A percentile compares a stretch with the other conserved stretches of the same genome.
Conservation (phyloP, 192 early-diverging fungal species). For the Coemansia sp. region DNA sequence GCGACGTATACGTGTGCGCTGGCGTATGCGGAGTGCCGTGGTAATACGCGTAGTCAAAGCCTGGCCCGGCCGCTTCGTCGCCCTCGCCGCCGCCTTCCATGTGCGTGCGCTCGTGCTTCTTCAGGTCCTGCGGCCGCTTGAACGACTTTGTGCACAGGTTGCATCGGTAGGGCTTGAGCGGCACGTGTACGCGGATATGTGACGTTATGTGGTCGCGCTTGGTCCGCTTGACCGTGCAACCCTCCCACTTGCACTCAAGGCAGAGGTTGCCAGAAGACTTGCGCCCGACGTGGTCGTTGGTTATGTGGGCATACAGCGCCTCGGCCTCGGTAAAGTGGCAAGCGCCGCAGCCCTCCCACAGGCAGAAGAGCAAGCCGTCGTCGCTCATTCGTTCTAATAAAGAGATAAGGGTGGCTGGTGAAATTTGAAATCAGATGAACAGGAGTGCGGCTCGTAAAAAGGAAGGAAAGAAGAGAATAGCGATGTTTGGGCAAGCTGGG, state of each 20-base stretch:
- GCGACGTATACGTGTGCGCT: slow-evolving; percentile 33
- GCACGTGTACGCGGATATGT: slow-evolving; percentile 91
- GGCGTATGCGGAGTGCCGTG: slow-evolving; percentile 22
- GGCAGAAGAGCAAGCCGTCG: slow-evolving; percentile 30
- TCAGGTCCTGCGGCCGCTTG: slow-evolving; percentile 94
- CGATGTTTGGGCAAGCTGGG: neutral
- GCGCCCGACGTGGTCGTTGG: slow-evolving; percentile 86
- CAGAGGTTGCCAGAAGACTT: slow-evolving; percentile 85
- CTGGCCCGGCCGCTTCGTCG: slow-evolving; percentile 10
- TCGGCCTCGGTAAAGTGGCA: slow-evolving; percentile 72
- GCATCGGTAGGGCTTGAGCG: slow-evolving; percentile 88
- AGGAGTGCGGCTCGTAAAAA: neutral
- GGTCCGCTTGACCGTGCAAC: slow-evolving; percentile 64
- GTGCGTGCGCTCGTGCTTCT: slow-evolving; percentile 90
- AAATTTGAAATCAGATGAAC: neutral
- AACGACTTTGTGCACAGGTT: slow-evolving; percentile 78
- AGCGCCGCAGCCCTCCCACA: slow-evolving; percentile 36
- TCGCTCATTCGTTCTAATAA: slow-evolving; percentile 15
- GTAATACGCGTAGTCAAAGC: slow-evolving; percentile 36
- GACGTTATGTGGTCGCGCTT: slow-evolving; percentile 98
- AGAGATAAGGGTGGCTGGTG: neutral
- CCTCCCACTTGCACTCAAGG: slow-evolving; percentile 85
- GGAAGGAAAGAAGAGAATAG: neutral
- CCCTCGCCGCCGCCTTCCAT: slow-evolving; percentile 40
- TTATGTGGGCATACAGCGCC: slow-evolving; percentile 80